These are phyloP conservation scores for Fusarium fujikuroi DNA, from an alignment of 2,329 filamentous ascomycete species.

Conservation along the genomic window DNA sequence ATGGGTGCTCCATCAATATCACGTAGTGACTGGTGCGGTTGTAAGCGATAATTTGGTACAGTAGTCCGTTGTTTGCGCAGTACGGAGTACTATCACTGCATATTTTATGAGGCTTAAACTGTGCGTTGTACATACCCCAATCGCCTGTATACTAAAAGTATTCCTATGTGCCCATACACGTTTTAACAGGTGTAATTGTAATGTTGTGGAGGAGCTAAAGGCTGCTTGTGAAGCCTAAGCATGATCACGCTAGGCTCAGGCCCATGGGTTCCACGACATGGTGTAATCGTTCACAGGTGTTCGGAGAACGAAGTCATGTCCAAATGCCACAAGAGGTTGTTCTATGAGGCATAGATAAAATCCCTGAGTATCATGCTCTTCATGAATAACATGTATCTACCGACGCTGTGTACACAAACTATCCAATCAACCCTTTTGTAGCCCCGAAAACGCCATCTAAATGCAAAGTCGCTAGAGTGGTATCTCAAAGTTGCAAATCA, in stretches of 20 bases:
- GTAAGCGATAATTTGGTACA: not conserved
- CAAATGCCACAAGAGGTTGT: not conserved
- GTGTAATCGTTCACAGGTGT: constrained; percentile 4
- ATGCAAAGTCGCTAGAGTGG: constrained; percentile 32
- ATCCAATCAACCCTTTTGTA: not conserved
- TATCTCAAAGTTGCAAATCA: constrained; percentile 37
- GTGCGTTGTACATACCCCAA: not conserved
- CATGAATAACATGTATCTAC: not conserved
- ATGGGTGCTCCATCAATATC: constrained; percentile 22
- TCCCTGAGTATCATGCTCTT: not conserved
- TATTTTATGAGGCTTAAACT: constrained; percentile 5
- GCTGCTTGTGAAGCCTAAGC: not conserved
- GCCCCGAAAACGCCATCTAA: constrained; percentile 13
- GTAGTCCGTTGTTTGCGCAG: not conserved
- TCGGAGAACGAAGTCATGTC: not conserved
- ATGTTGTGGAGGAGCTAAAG: not conserved
- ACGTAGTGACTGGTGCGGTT: constrained; percentile 41
- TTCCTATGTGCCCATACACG: not conserved
- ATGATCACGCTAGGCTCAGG: constrained; percentile 11
- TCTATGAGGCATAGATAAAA: not conserved
- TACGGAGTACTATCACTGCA: not conserved
- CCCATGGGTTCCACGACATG: constrained; percentile 15
- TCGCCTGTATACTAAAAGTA: not conserved
- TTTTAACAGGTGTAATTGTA: not conserved
- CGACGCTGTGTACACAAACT: constrained; percentile 1